phyloP scores from a whole-genome alignment of 257 asterid species.

The Solanum peruvianum region DNA sequence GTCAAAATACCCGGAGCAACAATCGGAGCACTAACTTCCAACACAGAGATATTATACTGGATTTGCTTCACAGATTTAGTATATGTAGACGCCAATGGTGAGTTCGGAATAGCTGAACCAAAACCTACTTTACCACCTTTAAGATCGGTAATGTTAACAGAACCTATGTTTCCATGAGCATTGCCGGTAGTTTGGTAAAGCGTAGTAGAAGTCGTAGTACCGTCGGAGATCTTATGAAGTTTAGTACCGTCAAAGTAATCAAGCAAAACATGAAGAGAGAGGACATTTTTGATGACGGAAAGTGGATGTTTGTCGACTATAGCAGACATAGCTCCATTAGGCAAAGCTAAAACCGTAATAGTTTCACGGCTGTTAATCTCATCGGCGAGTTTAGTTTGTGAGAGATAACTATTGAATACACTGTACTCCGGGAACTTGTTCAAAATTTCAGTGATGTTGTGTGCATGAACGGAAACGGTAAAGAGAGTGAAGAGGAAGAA shows the following conservation, averaged over 20 bases:
- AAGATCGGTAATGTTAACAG: conserved; percentile 75
- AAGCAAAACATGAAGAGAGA: conserved; percentile 74
- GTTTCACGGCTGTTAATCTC: conserved; percentile 89
- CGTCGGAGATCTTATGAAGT: conserved; percentile 79
- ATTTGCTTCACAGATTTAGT: conserved; percentile 49
- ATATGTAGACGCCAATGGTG: conserved; percentile 45
- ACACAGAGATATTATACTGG: conserved; percentile 65
- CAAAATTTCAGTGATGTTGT: conserved; percentile 70
- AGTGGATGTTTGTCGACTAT: conserved; percentile 56
- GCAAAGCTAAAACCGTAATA: conserved; percentile 67
- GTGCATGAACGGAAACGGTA: conserved; percentile 21
- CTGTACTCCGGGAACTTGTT: conserved; percentile 60
- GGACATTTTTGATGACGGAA: conserved; percentile 43
- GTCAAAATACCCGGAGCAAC: conserved; percentile 50
- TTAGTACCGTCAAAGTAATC: conserved; percentile 74
- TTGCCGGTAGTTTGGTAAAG: conserved; percentile 90
- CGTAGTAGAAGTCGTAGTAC: conserved; percentile 76
- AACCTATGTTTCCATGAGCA: conserved; percentile 68
- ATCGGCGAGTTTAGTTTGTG: conserved; percentile 86
- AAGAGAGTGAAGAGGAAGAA: conserved; percentile 16
- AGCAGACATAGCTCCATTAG: conserved; percentile 59
- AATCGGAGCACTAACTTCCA: conserved; percentile 67
- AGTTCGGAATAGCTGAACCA: conserved; percentile 75
- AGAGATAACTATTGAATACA: conserved; percentile 51
- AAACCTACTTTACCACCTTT: conserved; percentile 86